phyloP scores from a whole-genome alignment of 805 yeast species.

The Saccharomycopsis guyanensis region DNA sequence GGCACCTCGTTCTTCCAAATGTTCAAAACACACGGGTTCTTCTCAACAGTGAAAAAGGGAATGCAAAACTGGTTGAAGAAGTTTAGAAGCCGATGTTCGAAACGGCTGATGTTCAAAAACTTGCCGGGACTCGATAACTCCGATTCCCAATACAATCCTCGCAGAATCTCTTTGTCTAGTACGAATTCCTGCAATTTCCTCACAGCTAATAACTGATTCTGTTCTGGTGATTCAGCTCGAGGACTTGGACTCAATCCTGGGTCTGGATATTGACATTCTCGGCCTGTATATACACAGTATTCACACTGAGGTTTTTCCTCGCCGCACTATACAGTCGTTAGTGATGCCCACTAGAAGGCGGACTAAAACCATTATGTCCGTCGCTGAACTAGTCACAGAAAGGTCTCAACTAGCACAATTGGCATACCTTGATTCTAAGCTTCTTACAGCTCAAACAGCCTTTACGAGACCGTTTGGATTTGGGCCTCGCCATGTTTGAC shows the following conservation, averaged over 20 bases:
- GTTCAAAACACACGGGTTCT: neutral
- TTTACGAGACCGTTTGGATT: neutral
- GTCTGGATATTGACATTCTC: neutral
- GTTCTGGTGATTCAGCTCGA: too few species aligned
- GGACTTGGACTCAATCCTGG: too few species aligned
- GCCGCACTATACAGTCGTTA: neutral
- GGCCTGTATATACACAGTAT: neutral
- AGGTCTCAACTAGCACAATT: too few species aligned
- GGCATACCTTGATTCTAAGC: neutral
- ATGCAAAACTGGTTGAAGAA: neutral
- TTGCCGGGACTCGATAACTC: neutral
- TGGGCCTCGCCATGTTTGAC: too few species aligned
- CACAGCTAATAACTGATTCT: too few species aligned
- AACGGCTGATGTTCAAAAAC: neutral
- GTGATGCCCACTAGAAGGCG: neutral
- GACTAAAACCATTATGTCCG: too few species aligned
- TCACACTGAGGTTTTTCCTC: neutral
- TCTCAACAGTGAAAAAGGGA: neutral
- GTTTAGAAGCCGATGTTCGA: neutral
- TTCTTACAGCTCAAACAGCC: neutral
- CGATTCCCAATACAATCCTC: neutral
- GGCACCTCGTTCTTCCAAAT: neutral
- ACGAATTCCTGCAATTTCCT: too few species aligned
- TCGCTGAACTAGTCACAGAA: too few species aligned
- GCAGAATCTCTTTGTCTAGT: neutral